Evolutionary conservation across 2,329 filamentous ascomycete genomes (phyloP), one percentile per base, ranked within the genome.

Genomic region (Boeremia lycopersici): DNA sequence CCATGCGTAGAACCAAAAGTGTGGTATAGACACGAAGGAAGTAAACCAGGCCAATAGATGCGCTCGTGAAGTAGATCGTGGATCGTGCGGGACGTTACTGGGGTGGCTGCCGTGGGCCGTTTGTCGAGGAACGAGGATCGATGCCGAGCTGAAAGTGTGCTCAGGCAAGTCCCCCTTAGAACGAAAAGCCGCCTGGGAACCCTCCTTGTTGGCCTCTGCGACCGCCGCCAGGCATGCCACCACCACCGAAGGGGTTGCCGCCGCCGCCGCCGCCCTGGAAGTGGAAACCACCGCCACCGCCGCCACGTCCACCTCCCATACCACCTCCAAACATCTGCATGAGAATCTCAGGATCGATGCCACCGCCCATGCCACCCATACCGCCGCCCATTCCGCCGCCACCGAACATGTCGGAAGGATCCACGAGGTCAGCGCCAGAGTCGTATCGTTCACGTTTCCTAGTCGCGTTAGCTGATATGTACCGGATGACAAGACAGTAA

Each of bases 381-480:
- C 81, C 81, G 42, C 77, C 77, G 28, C 82, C 81, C 71, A 93
- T 91, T 8, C 52, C 71, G 30, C 80, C 81, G 52, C 86, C 85
- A 48, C 86, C 85, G 48, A 93, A 95, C 85, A 93, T 93, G 69
- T 97, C 93, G 46, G 86, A 84, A 3, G 91, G 90, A 71, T 97
- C 93, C 53, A 95, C 83, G 28, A 97, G 84, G 73, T 99, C 93
- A 55, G 95, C 91, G 33, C 95, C 95, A 63, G 89, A 95, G 73
- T 99, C 93, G 72, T 96, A 99, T 48, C 89, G 83, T 62, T 90
- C 89, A 64, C 91, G 88, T 81, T 96, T 98, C 77, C 89, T 91
- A 23, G 39, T 36, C 15, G 17, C 35, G 48, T 62, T 57, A 63
- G 51, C 40, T n/a, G 30, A 13, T 25, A 9, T 3, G 13, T 33